Base-by-base conservation (phyloP, 768 basidiomycete species). In the Kwoniella mangroviensis region DNA sequence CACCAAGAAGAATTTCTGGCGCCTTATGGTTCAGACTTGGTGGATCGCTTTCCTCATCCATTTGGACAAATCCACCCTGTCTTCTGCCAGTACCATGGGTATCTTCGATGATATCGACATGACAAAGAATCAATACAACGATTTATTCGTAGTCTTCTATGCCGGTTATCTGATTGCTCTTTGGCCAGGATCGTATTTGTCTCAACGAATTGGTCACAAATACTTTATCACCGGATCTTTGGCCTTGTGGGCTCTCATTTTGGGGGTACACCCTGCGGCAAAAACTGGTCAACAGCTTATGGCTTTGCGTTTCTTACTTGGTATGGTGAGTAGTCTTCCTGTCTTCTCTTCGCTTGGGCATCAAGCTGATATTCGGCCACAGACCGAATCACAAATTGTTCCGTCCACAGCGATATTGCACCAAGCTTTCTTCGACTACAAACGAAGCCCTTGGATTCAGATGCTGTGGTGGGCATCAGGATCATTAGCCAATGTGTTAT, bases 301-400 rank as follows among this genome's bases (percentile, higher is more conserved):
- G 59, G 59, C 59, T 5, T 12, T 60, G 4, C 28, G 59, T 12
- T 60, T 60, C 26, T 24, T 60, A 4, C 59, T 60, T 42, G 59
- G 59, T 60, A 28, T 60, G 40, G 59, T 60, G n/a, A 41, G 59
- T 43, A 26, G 26, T 57, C 55, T 24, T n/a, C n/a, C n/a, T n/a
- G n/a, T n/a, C 26, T 19, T 22, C 21, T 57, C 10, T 13, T 9
- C 55, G 7, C 3, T 34, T 6, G 3, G 9, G 9, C 13, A 9
- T 19, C 12, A 19, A 24, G 22, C 55, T 57, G 26, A 60, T 34
- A 34, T 24, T 19, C 17, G n/a, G 10, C 12, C 12, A 24, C 59
- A 63, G 62, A 63, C 62, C 45, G 49, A 63, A 63, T 63, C 62
- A 17, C 62, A 63, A 53, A 63, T 63, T 26, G 51, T 63, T 11